These are phyloP conservation scores for Lophiostoma macrostomum DNA, from an alignment of 495 filamentous ascomycete species.

Conservation along the genomic window DNA sequence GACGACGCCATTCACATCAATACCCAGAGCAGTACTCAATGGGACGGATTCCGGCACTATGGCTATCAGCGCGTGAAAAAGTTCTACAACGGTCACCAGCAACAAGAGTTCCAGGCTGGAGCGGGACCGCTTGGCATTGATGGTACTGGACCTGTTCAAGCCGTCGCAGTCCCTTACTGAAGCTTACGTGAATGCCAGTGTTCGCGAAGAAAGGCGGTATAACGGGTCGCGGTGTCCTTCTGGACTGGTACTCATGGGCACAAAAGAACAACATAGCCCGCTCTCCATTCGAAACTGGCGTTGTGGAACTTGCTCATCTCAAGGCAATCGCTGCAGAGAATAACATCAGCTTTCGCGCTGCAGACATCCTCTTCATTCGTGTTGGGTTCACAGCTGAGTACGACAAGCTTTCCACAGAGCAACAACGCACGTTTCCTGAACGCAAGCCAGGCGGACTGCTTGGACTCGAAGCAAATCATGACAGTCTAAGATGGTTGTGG, in stretches of 20 bases:
- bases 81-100: constrained; percentile 61
- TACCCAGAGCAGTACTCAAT: constrained; percentile 54
- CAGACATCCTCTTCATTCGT: constrained; percentile 58
- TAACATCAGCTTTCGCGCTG: constrained; percentile 42
- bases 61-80: constrained; percentile 49
- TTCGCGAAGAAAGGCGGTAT: constrained; percentile 43
- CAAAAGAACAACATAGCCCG: constrained; percentile 40
- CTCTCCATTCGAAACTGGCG: constrained; percentile 42
- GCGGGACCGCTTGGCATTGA: not conserved
- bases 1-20: constrained; percentile 51
- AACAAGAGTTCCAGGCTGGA: constrained; percentile 49
- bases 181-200: too few relatives aligned
- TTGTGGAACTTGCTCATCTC: constrained; percentile 44
- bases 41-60: constrained; percentile 50
- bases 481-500: constrained; percentile 8
- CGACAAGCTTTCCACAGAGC: not conserved
- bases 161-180: too few relatives aligned
- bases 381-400: constrained; percentile 44
- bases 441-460: not conserved
- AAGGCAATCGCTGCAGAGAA: constrained; percentile 42
- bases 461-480: constrained; percentile 1
- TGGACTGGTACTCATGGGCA: constrained; percentile 50
- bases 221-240: constrained; percentile 56
- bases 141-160: not conserved
- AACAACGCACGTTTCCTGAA: not conserved